Conservation (phyloP, 2,329 filamentous ascomycete genomes). For the Amauroascus verrucosus region DNA sequence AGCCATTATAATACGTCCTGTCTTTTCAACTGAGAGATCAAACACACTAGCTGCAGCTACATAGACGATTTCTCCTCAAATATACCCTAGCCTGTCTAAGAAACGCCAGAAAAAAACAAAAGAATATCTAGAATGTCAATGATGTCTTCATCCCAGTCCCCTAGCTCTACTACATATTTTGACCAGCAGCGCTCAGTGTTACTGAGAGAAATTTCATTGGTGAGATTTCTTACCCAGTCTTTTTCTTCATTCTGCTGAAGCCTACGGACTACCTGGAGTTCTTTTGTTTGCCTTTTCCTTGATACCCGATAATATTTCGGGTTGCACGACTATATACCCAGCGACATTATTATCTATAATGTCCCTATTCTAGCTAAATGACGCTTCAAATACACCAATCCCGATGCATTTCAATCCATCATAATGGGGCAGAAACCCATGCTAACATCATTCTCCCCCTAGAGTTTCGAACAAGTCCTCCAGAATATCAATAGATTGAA, state of each 20-base stretch:
- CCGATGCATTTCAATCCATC: too few species aligned
- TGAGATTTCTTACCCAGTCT: conserved; percentile 20
- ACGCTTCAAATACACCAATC: too few species aligned
- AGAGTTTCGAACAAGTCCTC: conserved; percentile 76
- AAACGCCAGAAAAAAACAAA: too few species aligned
- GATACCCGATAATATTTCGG: too few species aligned
- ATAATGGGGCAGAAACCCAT: too few species aligned
- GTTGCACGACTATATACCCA: too few species aligned
- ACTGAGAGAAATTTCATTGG: conserved; percentile 36
- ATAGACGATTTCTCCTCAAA: too few species aligned
- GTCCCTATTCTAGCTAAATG: too few species aligned
- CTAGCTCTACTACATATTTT: conserved; percentile 21
- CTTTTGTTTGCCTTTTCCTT: neutral
- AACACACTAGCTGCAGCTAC: neutral
- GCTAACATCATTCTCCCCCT: neutral
- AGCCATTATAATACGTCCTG: too few species aligned
- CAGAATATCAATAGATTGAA: conserved; percentile 95
- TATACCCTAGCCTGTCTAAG: too few species aligned
- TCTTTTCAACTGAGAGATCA: neutral
- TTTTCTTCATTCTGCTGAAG: neutral
- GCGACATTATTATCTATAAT: too few species aligned
- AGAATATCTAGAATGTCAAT: too few species aligned
- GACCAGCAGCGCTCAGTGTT: conserved; percentile 36
- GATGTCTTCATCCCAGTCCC: conserved; percentile 2
- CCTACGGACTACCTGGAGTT: neutral